Conservation (phyloP, 2,329 filamentous ascomycete species). For the Allantophomopsis cytisporea region DNA sequence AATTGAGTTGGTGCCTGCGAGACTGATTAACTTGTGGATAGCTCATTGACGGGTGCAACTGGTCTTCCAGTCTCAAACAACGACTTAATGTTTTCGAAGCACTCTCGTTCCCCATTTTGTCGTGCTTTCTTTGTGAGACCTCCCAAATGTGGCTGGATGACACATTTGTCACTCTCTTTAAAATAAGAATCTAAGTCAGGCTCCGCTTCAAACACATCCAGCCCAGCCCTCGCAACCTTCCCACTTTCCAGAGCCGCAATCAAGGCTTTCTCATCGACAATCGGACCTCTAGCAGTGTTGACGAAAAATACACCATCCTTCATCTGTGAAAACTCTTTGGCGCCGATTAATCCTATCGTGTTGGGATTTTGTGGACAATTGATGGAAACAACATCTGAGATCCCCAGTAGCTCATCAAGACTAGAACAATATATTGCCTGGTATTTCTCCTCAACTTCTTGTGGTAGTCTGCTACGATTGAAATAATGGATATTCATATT, state of each 20-base stretch:
- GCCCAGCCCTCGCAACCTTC: slow-evolving; percentile 53
- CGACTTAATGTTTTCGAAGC: slow-evolving; percentile 29
- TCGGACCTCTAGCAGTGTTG: slow-evolving; percentile 66
- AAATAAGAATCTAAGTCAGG: slow-evolving; percentile 36
- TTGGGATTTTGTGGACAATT: slow-evolving; percentile 62
- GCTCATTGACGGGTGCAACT: too few relatives aligned
- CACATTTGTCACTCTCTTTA: slow-evolving; percentile 19
- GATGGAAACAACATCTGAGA: slow-evolving; percentile 62
- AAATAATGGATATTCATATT: slow-evolving; percentile 63
- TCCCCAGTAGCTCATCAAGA: slow-evolving; percentile 53
- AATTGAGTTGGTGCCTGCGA: too few relatives aligned
- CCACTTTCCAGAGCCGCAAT: slow-evolving; percentile 56
- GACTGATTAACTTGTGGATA: too few relatives aligned
- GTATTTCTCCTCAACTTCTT: slow-evolving; percentile 29
- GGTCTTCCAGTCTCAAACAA: slow-evolving; percentile 24
- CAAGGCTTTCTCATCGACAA: slow-evolving; percentile 66
- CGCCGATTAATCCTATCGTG: slow-evolving; percentile 61
- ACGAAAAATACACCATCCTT: slow-evolving; percentile 61
- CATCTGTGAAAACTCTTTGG: slow-evolving; percentile 56
- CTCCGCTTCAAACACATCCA: slow-evolving; percentile 73
- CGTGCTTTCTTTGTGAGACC: slow-evolving; percentile 28
- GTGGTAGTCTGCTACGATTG: slow-evolving; percentile 46
- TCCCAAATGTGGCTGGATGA: slow-evolving; percentile 21
- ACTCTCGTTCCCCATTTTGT: slow-evolving; percentile 26
- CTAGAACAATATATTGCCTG: slow-evolving; percentile 43